Conservation (phyloP, 768 basidiomycete genomes). For the Mycena rosella region DNA sequence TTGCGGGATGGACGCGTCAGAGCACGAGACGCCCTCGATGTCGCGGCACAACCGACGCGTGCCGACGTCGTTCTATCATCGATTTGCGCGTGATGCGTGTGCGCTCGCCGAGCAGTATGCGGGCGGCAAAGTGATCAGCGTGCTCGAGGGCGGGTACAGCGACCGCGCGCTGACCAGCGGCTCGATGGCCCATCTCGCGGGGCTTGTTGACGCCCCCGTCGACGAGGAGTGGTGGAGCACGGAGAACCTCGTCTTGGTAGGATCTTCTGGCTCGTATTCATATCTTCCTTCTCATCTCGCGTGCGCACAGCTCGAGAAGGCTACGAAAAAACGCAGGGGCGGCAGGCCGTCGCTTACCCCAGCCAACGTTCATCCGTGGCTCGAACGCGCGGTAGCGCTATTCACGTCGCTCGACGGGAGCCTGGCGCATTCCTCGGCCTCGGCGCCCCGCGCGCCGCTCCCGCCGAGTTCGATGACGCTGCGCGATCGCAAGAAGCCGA, state of each 20-base stretch:
- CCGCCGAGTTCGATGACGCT: conserved; percentile 60
- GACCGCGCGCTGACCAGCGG: conserved; percentile 90
- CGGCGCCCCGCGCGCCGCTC: conserved; percentile 39
- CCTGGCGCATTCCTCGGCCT: conserved; percentile 37
- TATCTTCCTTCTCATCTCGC: not conserved
- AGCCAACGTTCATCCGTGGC: conserved; percentile 62
- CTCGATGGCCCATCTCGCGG: conserved; percentile 83
- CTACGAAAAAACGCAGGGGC: conserved; percentile 64
- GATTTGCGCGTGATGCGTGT: conserved; percentile 81
- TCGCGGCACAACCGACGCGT: conserved; percentile 93
- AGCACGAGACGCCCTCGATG: conserved; percentile 93
- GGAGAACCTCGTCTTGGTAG: conserved; percentile 71
- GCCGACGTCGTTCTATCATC: conserved; percentile 86
- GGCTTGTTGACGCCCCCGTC: conserved; percentile 61
- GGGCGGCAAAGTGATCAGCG: conserved; percentile 80
- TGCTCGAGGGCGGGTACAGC: conserved; percentile 96
- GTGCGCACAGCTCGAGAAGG: conserved; percentile 70
- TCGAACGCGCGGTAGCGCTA: conserved; percentile 66
- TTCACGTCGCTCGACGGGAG: conserved; percentile 59
- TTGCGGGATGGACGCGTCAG: conserved; percentile 95
- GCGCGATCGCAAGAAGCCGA: conserved; percentile 63
- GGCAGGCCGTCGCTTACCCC: conserved; percentile 58
- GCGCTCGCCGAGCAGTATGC: conserved; percentile 75
- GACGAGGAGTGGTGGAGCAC: conserved; percentile 72
- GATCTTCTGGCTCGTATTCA: conserved; percentile 31